Percentiles rank a stretch among this genome's conserved stretches.
These are phyloP conservation scores for Ziziphus jujuba DNA, from an alignment of 306 rosid genomes.

Conservation along the genomic window DNA sequence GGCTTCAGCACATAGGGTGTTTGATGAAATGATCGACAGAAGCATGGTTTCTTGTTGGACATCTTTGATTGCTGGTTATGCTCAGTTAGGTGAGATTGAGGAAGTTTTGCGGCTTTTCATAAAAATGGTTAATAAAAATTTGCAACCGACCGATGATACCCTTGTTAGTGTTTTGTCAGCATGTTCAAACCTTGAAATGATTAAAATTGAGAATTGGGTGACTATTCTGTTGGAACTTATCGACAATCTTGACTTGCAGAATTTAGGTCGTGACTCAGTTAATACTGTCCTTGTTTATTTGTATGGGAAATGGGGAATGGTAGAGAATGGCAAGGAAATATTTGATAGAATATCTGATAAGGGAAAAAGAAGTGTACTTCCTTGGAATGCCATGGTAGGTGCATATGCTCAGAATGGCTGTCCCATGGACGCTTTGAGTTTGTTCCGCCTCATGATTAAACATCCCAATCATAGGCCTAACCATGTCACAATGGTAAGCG, in stretches of 20 bases:
- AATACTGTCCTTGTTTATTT: constrained; percentile 44
- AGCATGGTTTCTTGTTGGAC: constrained; percentile 46
- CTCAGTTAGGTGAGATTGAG: constrained; percentile 36
- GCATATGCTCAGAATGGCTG: constrained; percentile 62
- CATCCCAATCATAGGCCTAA: constrained; percentile 40
- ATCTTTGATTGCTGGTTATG: constrained; percentile 49
- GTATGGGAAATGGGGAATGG: constrained; percentile 52
- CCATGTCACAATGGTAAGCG: constrained; percentile 61
- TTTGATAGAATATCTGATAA: constrained; percentile 39
- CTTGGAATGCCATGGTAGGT: constrained; percentile 62
- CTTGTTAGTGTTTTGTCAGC: constrained; percentile 58
- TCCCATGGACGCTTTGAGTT: constrained; percentile 46
- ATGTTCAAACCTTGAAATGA: constrained; percentile 50
- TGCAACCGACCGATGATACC: constrained; percentile 47
- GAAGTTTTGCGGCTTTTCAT: constrained; percentile 46
- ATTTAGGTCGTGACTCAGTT: constrained; percentile 31
- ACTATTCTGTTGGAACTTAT: constrained; percentile 19
- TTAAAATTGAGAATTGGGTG: constrained; percentile 50
- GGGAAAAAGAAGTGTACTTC: constrained; percentile 43
- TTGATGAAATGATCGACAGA: constrained; percentile 59
- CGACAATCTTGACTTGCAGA: constrained; percentile 2
- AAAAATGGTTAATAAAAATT: constrained; percentile 41
- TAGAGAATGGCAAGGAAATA: constrained; percentile 42
- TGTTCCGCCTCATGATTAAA: constrained; percentile 47
- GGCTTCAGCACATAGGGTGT: constrained; percentile 43